Conservation (phyloP, 2,329 filamentous ascomycete genomes). For the Aspergillus hortae region DNA sequence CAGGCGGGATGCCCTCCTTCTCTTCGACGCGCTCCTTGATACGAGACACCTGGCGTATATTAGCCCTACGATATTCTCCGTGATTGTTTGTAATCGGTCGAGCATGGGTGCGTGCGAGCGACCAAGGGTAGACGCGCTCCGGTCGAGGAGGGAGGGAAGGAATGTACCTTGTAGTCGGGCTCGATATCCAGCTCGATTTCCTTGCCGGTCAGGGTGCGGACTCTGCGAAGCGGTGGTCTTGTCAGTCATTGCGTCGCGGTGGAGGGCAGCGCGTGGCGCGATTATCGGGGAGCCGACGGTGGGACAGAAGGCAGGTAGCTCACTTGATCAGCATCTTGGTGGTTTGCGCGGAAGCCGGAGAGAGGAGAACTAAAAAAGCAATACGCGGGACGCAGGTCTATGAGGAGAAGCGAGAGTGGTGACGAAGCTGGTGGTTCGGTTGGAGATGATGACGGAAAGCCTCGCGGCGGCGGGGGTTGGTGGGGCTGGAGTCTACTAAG, state of each 20-base stretch:
- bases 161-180: constrained; percentile 76
- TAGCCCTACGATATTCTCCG: background rate
- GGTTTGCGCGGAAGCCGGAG: background rate
- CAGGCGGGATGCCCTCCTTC: constrained; percentile 96
- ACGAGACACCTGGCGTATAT: constrained; percentile 65
- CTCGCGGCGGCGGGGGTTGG: constrained; percentile 28
- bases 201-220: constrained; percentile 95
- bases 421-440: constrained; percentile 10
- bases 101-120: background rate
- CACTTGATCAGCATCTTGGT: constrained; percentile 52
- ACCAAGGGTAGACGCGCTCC: background rate
- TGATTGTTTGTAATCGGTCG: background rate
- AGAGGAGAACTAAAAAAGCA: background rate
- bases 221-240: constrained; percentile 53
- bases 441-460: constrained; percentile 23
- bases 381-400: background rate
- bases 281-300: background rate
- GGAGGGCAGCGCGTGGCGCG: background rate
- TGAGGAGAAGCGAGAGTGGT: constrained; percentile 11
- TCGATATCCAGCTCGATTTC: constrained; percentile 99
- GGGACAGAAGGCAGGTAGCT: constrained; percentile 13
- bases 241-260: background rate
- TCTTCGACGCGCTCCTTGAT: constrained; percentile 99
- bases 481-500: constrained; percentile 19
- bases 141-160: background rate